Base-by-base conservation (phyloP, 129 eudicot genomes). In the Arctium lappa region DNA sequence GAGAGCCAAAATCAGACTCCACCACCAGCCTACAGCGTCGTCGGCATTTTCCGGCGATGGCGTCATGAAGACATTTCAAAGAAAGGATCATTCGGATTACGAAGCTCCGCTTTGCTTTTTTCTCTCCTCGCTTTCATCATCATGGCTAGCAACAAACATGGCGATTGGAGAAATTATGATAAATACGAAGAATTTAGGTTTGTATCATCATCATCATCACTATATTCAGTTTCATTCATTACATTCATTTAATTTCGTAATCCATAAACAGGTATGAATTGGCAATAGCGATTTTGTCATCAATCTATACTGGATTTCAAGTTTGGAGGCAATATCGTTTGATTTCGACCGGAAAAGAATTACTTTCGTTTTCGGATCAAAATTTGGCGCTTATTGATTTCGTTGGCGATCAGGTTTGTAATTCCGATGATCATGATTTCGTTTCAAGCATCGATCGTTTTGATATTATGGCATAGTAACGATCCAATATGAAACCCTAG, bases 331-430 rank as follows among this genome's bases (percentile, higher is more conserved):
- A 92, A 60, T 2, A 86, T 76, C 83, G 85, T 44, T 84, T 86
- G 75, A 65, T 86, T 44, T 78, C 78, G 3, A 92, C 92, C 29
- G 87, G 86, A 15, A 86, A 40, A 73, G 85, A 86, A 44, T 2
- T 66, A 29, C 71, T 66, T 27, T 16, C 78, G 37, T 38, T 85
- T 81, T 34, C 88, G 3, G 78, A 65, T 27, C 81, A 78, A 78
- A 88, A 44, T 78, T 29, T 75, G 69, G 87, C 80, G 2, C 38
- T 72, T 50, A 2, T 88, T 44, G 90, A 81, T 84, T 92, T 90
- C 40, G 37, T 88, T 60, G 92, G 88, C n/a, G 97, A 92, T 87
- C 97, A 92, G 92, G 92, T 92, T 73, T 42, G 80, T 79, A 33
- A 9, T 53, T 71, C 29, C n/a, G 29, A 36, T 34, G 9, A 73